phyloP scores from a whole-genome alignment of 768 basidiomycete genomes.

The Auriscalpium vulgare region DNA sequence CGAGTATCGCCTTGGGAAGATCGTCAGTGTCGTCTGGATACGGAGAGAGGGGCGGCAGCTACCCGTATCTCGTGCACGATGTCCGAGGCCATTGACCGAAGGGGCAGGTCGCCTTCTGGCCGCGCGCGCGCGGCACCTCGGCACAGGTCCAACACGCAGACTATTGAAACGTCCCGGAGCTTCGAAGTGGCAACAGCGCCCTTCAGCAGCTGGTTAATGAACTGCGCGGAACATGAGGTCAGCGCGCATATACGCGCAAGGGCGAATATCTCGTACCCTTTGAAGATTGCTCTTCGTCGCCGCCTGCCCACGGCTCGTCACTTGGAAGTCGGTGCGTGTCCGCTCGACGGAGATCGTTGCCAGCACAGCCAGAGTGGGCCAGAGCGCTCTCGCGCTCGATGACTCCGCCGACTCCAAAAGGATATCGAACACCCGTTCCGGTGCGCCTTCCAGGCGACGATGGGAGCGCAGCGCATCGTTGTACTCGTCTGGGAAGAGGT shows the following conservation, averaged over 20 bases:
- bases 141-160: slow-evolving; percentile 73
- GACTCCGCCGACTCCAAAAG: slow-evolving; percentile 40
- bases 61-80: slow-evolving; percentile 79
- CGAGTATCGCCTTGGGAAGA: slow-evolving; percentile 11
- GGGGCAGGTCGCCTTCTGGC: slow-evolving; percentile 42
- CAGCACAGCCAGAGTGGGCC: slow-evolving; percentile 76
- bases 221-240: slow-evolving; percentile 33
- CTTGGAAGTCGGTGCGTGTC: slow-evolving; percentile 48
- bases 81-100: slow-evolving; percentile 61
- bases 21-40: slow-evolving; percentile 15
- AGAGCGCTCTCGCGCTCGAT: slow-evolving; percentile 44
- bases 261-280: slow-evolving; percentile 2
- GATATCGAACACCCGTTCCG: slow-evolving; percentile 82
- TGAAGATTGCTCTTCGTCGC: slow-evolving; percentile 14
- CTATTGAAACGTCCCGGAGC: slow-evolving; percentile 56
- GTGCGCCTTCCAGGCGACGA: slow-evolving; percentile 65
- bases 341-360: slow-evolving; percentile 66
- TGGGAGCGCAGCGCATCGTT: slow-evolving; percentile 58
- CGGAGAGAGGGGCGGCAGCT: slow-evolving; percentile 6
- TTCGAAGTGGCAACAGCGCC: slow-evolving; percentile 36
- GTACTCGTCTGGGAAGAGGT: slow-evolving; percentile 69
- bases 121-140: slow-evolving; percentile 52
- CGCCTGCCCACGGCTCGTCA: slow-evolving; percentile 7
- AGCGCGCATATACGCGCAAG: slow-evolving; percentile 17
- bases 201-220: slow-evolving; percentile 55